Percentiles rank a stretch among this genome's conserved stretches.
Evolutionary conservation across 2,329 filamentous ascomycete genomes (phyloP).

Genomic region (Nothophoma quercina): DNA sequence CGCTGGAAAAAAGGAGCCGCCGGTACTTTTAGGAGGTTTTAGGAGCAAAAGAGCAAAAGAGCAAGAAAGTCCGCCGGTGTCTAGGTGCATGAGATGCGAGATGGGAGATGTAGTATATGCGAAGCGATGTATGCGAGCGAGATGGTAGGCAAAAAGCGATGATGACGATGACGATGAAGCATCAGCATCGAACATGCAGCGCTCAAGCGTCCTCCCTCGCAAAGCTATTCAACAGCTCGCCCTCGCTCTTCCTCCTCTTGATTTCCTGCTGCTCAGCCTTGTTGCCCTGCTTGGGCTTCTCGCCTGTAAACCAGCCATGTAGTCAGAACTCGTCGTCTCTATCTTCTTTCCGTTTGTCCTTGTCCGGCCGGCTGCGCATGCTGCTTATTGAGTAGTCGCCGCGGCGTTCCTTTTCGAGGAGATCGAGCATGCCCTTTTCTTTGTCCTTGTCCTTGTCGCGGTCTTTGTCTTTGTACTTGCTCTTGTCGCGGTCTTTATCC

Average conservation of each 20-base stretch:
- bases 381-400: slow-evolving; percentile 21
- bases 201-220: slow-evolving; percentile 1
- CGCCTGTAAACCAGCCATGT: slow-evolving; percentile 47
- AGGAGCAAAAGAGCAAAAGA: too few relatives aligned
- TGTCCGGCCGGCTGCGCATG: slow-evolving; percentile 17
- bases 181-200: too few relatives aligned
- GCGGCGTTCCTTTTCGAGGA: slow-evolving; percentile 10
- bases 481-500: slow-evolving; percentile 28
- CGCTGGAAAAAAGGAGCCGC: too few relatives aligned
- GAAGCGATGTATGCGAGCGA: not conserved
- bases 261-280: slow-evolving; percentile 28
- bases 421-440: slow-evolving; percentile 25
- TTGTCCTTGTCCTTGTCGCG: slow-evolving; percentile 25
- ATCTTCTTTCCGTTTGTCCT: slow-evolving; percentile 28
- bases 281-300: slow-evolving; percentile 15
- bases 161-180: too few relatives aligned
- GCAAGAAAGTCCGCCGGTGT: too few relatives aligned
- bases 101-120: too few relatives aligned
- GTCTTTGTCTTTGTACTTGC: slow-evolving; percentile 26
- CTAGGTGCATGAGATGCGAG: too few relatives aligned
- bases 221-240: slow-evolving; percentile 32
- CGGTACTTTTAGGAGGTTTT: too few relatives aligned
- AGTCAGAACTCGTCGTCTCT: slow-evolving; percentile 45
- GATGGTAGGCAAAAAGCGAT: not conserved
- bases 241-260: slow-evolving; percentile 40